Evolutionary conservation across 2,329 filamentous ascomycete genomes (phyloP), one percentile per base, ranked within the genome.

Genomic region (Botrytis hyacinthi): DNA sequence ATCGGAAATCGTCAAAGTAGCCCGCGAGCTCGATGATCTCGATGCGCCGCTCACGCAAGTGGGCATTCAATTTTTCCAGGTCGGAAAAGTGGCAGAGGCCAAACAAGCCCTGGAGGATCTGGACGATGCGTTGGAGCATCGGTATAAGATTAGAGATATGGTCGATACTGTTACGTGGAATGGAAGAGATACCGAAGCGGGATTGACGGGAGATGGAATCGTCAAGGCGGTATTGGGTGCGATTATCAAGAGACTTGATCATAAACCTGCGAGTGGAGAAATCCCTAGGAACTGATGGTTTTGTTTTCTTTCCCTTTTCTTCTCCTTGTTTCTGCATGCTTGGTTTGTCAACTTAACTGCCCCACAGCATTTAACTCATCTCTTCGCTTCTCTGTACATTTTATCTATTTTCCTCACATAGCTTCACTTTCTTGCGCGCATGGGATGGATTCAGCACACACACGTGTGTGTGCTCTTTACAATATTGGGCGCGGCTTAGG

Each of bases 11-110:
- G 84, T 93, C 59, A 81, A 83, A 5, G 85, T 88, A 0, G 95
- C 94, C 0, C 87, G 86, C 81, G 90, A 89, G 79, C 87, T 98
- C 46, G 92, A 96, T 79, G 82, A 82, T 70, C 81, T 92, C 12
- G 86, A 90, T 14, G 94, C 94, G 0, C 89, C 91, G 6, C 87
- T 90, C 0, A 92, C 92, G 85, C 96, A 98, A 84, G 85, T 98
- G 14, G 95, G 95, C 48, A 89, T 98, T 73, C 95, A 98, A 82
- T 98, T 98, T 84, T 97, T 98, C 85, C 95, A 98, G 83, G 92
- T 98, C 62, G 95, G 96, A 73, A 86, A 88, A 68, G 93, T 97
- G 77, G 80, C 83, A 0, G 84, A 82, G 0, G 95, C 95, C 0
- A 85, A 86, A 1, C 82, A 86, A 76, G 89, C 91, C 72, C 85